Base-by-base conservation (phyloP, 305 asterid genomes). In the Salvia sclarea region DNA sequence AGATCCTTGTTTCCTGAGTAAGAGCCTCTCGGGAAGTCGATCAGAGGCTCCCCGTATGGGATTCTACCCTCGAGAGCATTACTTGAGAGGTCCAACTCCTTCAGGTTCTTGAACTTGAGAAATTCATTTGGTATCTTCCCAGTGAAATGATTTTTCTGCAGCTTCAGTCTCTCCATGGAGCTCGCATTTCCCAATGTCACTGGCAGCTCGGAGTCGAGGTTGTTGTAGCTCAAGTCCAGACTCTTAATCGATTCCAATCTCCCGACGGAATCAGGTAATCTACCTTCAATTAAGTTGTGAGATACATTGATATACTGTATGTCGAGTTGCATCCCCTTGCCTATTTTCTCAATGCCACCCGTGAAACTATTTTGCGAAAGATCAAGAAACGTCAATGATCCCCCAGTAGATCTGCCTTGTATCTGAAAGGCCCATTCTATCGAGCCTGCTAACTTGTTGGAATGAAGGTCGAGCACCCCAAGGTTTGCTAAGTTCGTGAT, bases 171-270 rank as follows among this genome's bases (percentile, higher is more conserved):
- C 77, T 75, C 79, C 52, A 84, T 45, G 28, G 68, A 53, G 71
- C 65, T 81, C 37, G 70, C 72, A 41, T 86, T 80, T 10, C 75
- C 84, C 78, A 88, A 37, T 2, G 80, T 68, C 3, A 55, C 49
- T 1, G 96, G 89, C 60, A 86, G 67, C 16, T 62, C 55, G 5
- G 84, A 81, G 20, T 68, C 66, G 33, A 85, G 48, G 70, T 67
- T 30, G n/a, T 87, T 87, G 72, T 71, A 56, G 82, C 95, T 85
- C 83, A 87, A 64, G 77, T 87, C 95, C 77, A 85, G 68, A 8
- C 33, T 77, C 74, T 72, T 6, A 76, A 85, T n/a, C 10, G 66
- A 54, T n/a, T 25, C 61, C n/a, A 85, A 54, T 49, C 61, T 61
- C 70, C 77, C 88, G 0, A 83, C 20, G 0, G 85, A 75, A 57